Base-by-base conservation (phyloP, 1,139 yeast species). In the Saccharomyces hybrid region DNA sequence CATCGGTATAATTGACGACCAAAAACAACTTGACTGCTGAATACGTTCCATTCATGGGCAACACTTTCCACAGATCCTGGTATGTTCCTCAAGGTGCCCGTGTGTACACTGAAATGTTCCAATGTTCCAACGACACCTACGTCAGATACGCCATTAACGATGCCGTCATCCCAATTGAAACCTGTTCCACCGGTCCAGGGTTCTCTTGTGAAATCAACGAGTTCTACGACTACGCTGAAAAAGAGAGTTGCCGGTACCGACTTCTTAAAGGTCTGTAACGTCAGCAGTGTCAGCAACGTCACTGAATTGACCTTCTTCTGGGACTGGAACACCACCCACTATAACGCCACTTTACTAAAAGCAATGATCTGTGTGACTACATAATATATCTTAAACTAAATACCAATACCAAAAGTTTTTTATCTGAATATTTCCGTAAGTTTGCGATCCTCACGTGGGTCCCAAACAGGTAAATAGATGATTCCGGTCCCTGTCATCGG, bases 101-200 rank as follows among this genome's bases (percentile, higher is more conserved):
- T 62, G 60, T 81, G 34, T 71, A 75, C 56, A 70, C 81, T 29
- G 87, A 83, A 68, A 78, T 80, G 61, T 75, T 77, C 59, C 65
- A 69, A 51, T 78, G 81, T 62, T 41, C 55, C n/a, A 58, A 58
- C 28, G 48, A 53, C 24, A 53, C 60, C 28, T 83, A 71, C 64
- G 81, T 82, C 7, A 75, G 88, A 62, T 74, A 75, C 55, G 71
- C 82, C 44, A 71, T 82, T 49, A 83, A 83, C 64, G 86, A 81
- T 61, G 84, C 85, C 1, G 86, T 83, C 5, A 72, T 79, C 49
- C 86, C 87, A 1, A 66, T 81, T 47, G 75, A 77, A 9, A 67
- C 66, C 28, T 83, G 87, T 67, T 71, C 72, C 51, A 60, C 64
- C 48, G 88, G 88, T 1, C 88, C 88, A 11, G 87, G 86, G 0